phyloP scores from a whole-genome alignment of 2,329 filamentous ascomycete genomes.

The Colletotrichum higginsianum region DNA sequence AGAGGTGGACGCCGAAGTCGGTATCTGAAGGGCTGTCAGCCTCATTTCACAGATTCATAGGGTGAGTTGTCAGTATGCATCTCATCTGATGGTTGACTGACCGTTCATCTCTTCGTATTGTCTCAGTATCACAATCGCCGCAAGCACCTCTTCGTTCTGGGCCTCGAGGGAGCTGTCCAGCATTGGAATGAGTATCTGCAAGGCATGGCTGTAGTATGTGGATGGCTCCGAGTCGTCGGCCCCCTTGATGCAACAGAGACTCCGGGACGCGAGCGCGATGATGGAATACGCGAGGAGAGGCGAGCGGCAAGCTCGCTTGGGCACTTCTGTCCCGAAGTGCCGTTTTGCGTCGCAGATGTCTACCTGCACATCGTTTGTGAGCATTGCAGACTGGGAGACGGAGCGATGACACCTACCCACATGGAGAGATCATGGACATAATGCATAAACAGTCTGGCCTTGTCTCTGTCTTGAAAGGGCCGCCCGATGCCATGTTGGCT shows the following conservation, averaged over 20 bases:
- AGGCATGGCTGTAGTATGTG: conserved; percentile 58
- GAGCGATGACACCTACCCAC: conserved; percentile 2
- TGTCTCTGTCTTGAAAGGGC: conserved; percentile 27
- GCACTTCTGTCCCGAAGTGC: conserved; percentile 58
- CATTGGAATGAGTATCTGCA: conserved; percentile 56
- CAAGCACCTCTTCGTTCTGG: conserved; percentile 56
- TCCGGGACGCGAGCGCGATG: conserved; percentile 47
- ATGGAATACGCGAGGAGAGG: conserved; percentile 54
- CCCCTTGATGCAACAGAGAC: conserved; percentile 42
- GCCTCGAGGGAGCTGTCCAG: conserved; percentile 53
- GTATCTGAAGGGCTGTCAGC: conserved; percentile 38
- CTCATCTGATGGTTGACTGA: conserved; percentile 16
- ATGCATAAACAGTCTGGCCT: conserved; percentile 31
- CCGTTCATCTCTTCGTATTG: conserved; percentile 59
- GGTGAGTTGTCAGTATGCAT: no score
- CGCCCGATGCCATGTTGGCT: conserved; percentile 25
- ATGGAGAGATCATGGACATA: conserved; percentile 27
- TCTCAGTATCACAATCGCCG: conserved; percentile 55
- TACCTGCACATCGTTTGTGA: conserved; percentile 48
- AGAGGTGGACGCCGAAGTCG: conserved; percentile 48
- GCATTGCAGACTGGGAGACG: no score
- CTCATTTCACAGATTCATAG: neutral
- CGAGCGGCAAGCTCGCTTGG: conserved; percentile 55
- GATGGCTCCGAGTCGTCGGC: conserved; percentile 51
- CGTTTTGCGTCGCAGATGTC: conserved; percentile 58